Conservation (phyloP, 441 rosid genomes). For the Gossypium schwendimanii region DNA sequence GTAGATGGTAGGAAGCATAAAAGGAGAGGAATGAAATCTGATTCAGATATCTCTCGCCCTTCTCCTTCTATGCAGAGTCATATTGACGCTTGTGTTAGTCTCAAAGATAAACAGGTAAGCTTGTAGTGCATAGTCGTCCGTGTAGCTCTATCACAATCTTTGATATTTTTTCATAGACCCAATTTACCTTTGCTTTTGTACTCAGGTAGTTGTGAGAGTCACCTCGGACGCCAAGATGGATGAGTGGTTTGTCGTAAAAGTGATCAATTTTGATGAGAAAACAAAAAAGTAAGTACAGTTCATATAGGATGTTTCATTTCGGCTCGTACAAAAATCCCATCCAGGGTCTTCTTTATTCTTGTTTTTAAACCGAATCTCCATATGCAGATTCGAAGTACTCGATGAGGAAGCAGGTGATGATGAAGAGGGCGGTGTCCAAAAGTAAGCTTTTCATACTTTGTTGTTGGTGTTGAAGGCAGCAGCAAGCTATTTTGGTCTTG, state of each 20-base stretch:
- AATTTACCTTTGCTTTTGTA: slow-evolving; percentile 8
- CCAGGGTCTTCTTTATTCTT: not conserved
- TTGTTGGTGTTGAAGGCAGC: too few relatives aligned
- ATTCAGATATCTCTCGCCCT: slow-evolving; percentile 61
- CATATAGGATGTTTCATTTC: not conserved
- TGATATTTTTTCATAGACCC: not conserved
- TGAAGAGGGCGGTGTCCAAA: slow-evolving; percentile 72
- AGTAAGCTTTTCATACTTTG: slow-evolving; percentile 34
- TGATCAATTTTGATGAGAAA: slow-evolving; percentile 77
- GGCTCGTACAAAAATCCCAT: not conserved
- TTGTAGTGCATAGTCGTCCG: slow-evolving; percentile 7
- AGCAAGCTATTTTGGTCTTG: too few relatives aligned
- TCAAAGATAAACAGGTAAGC: slow-evolving; percentile 84
- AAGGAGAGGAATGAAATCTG: slow-evolving; percentile 75
- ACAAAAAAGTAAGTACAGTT: slow-evolving; percentile 65
- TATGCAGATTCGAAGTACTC: slow-evolving; percentile 73
- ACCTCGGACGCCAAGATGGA: slow-evolving; percentile 77
- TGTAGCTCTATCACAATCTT: not conserved
- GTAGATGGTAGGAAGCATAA: slow-evolving; percentile 80
- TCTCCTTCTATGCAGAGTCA: slow-evolving; percentile 62
- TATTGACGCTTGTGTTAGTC: slow-evolving; percentile 58
- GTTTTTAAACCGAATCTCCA: not conserved
- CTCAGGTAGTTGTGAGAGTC: slow-evolving; percentile 90
- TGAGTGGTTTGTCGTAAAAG: slow-evolving; percentile 88
- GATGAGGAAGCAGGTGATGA: slow-evolving; percentile 98